These are phyloP conservation scores for Rhipidocladum racemiflorum DNA, from an alignment of 176 grass and related monocot species.

Conservation along the genomic window DNA sequence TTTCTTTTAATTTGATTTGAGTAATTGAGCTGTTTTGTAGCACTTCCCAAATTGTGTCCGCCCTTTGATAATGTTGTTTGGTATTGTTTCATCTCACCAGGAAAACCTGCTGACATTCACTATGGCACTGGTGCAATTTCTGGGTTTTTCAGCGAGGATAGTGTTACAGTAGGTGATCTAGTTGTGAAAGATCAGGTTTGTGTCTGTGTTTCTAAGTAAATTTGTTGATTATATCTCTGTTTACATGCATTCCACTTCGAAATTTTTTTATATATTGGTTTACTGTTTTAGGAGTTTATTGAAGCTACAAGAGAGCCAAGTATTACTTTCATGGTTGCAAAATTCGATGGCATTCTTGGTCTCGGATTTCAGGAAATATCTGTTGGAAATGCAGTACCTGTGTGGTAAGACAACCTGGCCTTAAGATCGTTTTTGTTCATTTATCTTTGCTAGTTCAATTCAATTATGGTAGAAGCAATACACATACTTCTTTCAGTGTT, in stretches of 20 bases:
- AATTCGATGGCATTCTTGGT: slow-evolving; percentile 97
- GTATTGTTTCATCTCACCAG: slow-evolving; percentile 44
- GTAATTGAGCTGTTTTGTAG: not conserved
- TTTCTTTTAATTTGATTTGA: not conserved
- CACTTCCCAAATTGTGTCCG: not conserved
- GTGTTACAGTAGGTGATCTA: slow-evolving; percentile 66
- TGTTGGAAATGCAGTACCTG: slow-evolving; percentile 70
- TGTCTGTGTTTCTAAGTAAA: not conserved
- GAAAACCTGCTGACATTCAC: slow-evolving; percentile 73
- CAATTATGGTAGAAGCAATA: not conserved
- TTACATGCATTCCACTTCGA: not conserved
- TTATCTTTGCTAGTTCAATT: not conserved
- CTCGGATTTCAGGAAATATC: slow-evolving; percentile 95
- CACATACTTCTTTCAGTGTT: not conserved
- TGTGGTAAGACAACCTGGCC: slow-evolving; percentile 54
- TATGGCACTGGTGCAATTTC: slow-evolving; percentile 90
- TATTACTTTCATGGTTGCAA: slow-evolving; percentile 80
- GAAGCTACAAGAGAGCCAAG: slow-evolving; percentile 86
- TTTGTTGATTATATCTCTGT: not conserved
- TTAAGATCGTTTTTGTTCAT: not conserved
- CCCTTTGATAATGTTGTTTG: slow-evolving; percentile 19
- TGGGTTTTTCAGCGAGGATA: slow-evolving; percentile 81
- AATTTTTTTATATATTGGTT: not conserved
- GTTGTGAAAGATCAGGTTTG: slow-evolving; percentile 73
- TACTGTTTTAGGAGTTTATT: slow-evolving; percentile 71